A percentile compares a stretch with the other conserved stretches of the same genome.
Evolutionary conservation across 1,284 basidiomycete species (phyloP).

Genomic region (Chiua sp.): DNA sequence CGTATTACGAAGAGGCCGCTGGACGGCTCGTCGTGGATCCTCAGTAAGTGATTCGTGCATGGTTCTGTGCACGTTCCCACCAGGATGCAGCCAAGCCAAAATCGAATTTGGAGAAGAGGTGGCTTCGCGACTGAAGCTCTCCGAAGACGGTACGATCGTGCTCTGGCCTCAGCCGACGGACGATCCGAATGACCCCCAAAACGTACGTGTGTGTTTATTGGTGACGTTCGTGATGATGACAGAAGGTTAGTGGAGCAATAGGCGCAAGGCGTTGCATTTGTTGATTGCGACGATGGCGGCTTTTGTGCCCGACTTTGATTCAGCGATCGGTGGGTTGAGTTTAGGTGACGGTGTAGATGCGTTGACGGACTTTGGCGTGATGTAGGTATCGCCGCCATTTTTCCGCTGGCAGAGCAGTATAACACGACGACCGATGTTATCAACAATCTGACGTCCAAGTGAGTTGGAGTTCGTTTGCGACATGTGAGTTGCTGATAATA

Average conservation of each 20-base stretch:
- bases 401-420: slow-evolving; percentile 54
- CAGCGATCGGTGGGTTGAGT: slow-evolving; percentile 47
- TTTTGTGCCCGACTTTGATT: slow-evolving; percentile 60
- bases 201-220: slow-evolving; percentile 38
- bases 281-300: slow-evolving; percentile 56
- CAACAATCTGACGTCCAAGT: slow-evolving; percentile 62
- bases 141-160: slow-evolving; percentile 51
- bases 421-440: slow-evolving; percentile 57
- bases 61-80: neutral
- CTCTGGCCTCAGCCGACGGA: slow-evolving; percentile 63
- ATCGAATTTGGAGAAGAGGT: slow-evolving; percentile 54
- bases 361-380: neutral
- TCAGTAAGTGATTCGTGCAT: slow-evolving; percentile 44
- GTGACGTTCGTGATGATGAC: neutral
- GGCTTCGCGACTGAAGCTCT: slow-evolving; percentile 54
- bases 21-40: slow-evolving; percentile 70
- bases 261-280: slow-evolving; percentile 52
- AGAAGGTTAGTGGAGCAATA: slow-evolving; percentile 45
- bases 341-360: neutral
- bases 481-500: neutral
- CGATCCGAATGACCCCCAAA: slow-evolving; percentile 60
- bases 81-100: slow-evolving; percentile 52
- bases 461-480: slow-evolving; percentile 18
- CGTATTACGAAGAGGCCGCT: slow-evolving; percentile 59
- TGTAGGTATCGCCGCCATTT: slow-evolving; percentile 55